Evolutionary conservation across 2,329 filamentous ascomycete species (phyloP), one percentile per base, ranked within the genome.

Genomic region (Aschersonia sp.): DNA sequence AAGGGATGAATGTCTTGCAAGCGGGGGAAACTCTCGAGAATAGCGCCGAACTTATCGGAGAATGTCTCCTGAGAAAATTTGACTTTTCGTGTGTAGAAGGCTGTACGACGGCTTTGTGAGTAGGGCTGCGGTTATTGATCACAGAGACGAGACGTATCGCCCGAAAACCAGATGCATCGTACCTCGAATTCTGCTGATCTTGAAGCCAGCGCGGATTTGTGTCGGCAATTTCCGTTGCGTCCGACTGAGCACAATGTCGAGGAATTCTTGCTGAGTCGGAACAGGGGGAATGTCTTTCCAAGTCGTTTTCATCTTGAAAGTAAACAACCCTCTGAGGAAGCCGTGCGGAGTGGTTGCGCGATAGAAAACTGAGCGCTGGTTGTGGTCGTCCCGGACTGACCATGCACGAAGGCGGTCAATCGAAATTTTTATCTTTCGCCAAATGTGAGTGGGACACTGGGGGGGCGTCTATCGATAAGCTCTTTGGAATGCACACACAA

Each of bases 51-150:
- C 70, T 97, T 97, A 66, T 98, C 92, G 55, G 82, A 82, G 67
- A 96, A 96, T 42, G 91, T 97, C 71, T 98, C 92, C 62, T 91
- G 84, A 5, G 92, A 96, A 70, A 89, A 98, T 70, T 97, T 97
- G 75, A 96, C 89, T 70, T 97, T 97, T 65, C 92, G 77, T 44
- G 91, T 96, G 68, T 97, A 97, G 71, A 97, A 97, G 45, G 80
- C 84, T 82, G 30, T n/a, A 49, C 56, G 6, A n/a, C 10, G 45
- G 61, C 51, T 48, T 12, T 4, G 42, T 45, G 28, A 44, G 43
- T 31, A 31, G 35, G 20, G 20, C 20, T 20, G 20, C 20, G 20
- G n/a, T n/a, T n/a, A n/a, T n/a, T n/a, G n/a, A n/a, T n/a, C n/a
- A n/a, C 6, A 38, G 12, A 12, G 12, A 38, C 6, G 35, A 38